Evolutionary conservation across 169 alveolate species (phyloP).

Genomic region (Plasmodium sp.): DNA sequence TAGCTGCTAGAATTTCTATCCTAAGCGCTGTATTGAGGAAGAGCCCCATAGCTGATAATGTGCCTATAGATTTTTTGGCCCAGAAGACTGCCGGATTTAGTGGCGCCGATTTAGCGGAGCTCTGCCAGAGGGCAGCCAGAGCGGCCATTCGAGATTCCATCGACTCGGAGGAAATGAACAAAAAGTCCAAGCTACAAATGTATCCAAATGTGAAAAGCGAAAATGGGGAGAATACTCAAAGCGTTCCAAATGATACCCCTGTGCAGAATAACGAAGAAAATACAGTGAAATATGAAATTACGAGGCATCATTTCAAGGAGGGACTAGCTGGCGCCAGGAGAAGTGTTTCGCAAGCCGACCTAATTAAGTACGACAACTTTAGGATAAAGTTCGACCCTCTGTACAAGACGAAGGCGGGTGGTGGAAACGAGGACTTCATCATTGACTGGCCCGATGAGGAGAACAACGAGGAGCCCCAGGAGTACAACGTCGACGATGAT

Average conservation of each 20-base stretch:
- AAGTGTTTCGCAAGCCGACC: conserved; percentile 95
- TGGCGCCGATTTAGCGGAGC: conserved; percentile 99
- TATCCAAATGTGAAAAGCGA: conserved; percentile 60
- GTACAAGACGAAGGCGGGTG: conserved; percentile 94
- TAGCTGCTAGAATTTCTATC: conserved; percentile 96
- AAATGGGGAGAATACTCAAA: conserved; percentile 75
- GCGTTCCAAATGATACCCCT: conserved; percentile 1
- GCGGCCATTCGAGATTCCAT: conserved; percentile 99
- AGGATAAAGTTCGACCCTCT: conserved; percentile 98
- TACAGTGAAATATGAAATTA: conserved; percentile 95
- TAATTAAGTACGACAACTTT: conserved; percentile 96
- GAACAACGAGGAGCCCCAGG: conserved; percentile 72
- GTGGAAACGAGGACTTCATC: conserved; percentile 87
- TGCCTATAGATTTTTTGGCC: conserved; percentile 97
- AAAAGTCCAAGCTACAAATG: conserved; percentile 77
- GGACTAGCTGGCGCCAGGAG: conserved; percentile 98
- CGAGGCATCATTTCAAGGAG: conserved; percentile 99
- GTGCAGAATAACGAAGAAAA: conserved; percentile 80
- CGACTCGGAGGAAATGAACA: conserved; percentile 86
- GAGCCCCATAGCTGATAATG: conserved; percentile 98
- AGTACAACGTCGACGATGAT: conserved; percentile 68
- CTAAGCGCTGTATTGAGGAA: conserved; percentile 97
- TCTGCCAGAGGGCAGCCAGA: conserved; percentile 99
- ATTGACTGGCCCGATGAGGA: conserved; percentile 95
- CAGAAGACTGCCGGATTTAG: conserved; percentile 99